Base-by-base conservation (phyloP, 495 filamentous ascomycete species). In the Aspergillus carlsbadensis region DNA sequence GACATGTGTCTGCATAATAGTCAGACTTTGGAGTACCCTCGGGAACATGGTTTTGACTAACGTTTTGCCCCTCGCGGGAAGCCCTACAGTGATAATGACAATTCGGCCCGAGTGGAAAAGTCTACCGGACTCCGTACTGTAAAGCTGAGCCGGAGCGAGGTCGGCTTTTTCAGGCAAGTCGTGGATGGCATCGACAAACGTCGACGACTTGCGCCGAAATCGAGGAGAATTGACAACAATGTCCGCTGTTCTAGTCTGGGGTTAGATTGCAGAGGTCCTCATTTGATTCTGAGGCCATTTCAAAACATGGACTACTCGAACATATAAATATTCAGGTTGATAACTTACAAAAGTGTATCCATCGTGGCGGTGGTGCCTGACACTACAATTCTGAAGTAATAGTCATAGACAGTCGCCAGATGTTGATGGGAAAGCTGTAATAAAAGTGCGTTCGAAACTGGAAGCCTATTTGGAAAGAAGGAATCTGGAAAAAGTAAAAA, bases 51-150 rank as follows among this genome's bases (percentile, higher is more conserved):
- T 22, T 54, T n/a, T 35, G 54, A 76, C 87, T 60, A 77, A 92
- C 85, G 95, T 99, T 76, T 99, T 99, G 24, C 95, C 95, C 71
- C 95, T 86, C 31, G 95, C 95, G 42, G 95, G 95, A 39, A 96
- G 81, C 49, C 95, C 95, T 65, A 98, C 95, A 61, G 96, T 96
- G 49, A 93, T 93, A 54, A 99, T 98, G 36, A 91, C 92, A 61
- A 99, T 98, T 31, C 92, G 84, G 40, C 95, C 95, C 6, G 94
- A 96, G 71, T 99, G 95, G 67, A 98, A 99, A 21, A 99, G 84
- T 18, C 93, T 83, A 46, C 95, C 95, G 34, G 93, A 97, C 79
- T 96, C 92, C 17, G 95, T 99, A 68, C 91, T 96, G 70, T 99
- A 99, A 21, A 99, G 78, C 74, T 99, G 95, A 54, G 95, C 95